These are phyloP conservation scores for Colletotrichum sp. DNA, from an alignment of 2,329 filamentous ascomycete species.

Conservation along the genomic window DNA sequence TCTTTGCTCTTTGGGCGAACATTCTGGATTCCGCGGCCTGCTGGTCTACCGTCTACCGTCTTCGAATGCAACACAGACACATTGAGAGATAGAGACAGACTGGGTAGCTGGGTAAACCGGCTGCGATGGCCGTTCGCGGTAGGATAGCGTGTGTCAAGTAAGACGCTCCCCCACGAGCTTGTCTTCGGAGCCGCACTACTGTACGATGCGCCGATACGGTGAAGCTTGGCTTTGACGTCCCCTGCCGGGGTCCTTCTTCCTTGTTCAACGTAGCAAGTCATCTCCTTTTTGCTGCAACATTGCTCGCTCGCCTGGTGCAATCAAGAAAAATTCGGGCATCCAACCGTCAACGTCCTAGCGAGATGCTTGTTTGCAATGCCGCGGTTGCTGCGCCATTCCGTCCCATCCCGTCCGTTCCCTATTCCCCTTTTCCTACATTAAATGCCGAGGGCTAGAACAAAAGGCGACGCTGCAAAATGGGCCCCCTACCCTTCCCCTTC, in stretches of 20 bases:
- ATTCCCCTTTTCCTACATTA: not conserved
- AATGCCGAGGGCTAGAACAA: conserved; percentile 5
- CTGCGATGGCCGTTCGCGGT: not conserved
- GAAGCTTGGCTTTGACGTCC: not conserved
- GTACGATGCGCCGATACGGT: not conserved
- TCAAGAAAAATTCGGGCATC: not conserved
- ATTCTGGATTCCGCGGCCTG: not conserved
- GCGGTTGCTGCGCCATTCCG: conserved; percentile 14
- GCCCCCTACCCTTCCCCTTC: not conserved
- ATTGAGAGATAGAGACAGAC: not conserved
- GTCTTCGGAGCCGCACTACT: conserved; percentile 1
- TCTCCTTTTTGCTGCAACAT: not conserved
- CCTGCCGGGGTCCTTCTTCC: not conserved
- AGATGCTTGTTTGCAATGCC: conserved; percentile 2
- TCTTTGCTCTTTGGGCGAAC: not conserved
- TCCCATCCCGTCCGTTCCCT: conserved; percentile 7
- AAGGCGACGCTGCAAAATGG: not conserved
- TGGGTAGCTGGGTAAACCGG: not conserved
- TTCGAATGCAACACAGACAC: not conserved
- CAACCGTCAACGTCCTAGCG: not conserved
- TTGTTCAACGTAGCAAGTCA: not conserved
- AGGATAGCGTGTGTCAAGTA: not conserved
- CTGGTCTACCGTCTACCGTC: not conserved
- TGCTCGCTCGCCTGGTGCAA: not conserved
- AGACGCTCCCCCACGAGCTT: conserved; percentile 1